Percentiles rank a stretch among this genome's conserved stretches.
Conservation (phyloP, 805 yeast genomes). For the Lachancea fermentati region DNA sequence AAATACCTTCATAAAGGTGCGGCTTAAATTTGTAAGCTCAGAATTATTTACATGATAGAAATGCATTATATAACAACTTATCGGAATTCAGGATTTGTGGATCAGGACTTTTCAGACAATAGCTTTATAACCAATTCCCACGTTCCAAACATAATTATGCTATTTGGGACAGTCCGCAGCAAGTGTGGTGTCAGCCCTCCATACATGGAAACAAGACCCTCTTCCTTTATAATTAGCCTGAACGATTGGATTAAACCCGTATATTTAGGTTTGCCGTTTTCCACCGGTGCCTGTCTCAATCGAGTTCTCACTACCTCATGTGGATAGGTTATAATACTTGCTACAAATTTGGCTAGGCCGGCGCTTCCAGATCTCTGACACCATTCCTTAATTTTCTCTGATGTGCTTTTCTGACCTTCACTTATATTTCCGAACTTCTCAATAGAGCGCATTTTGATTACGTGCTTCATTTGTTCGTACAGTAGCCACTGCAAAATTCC, state of each 20-base stretch:
- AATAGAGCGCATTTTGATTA: conserved; percentile 52
- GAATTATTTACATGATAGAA: conserved; percentile 10
- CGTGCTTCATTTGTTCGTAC: conserved; percentile 85
- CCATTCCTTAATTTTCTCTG: conserved; percentile 80
- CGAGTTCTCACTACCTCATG: conserved; percentile 97
- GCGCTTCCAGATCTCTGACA: conserved; percentile 95
- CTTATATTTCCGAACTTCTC: conserved; percentile 31
- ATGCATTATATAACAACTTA: background rate
- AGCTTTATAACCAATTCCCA: conserved; percentile 81
- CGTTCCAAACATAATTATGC: conserved; percentile 98
- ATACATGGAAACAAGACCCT: conserved; percentile 88
- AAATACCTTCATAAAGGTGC: conserved; percentile 43
- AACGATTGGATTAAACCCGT: conserved; percentile 87
- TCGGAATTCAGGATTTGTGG: background rate
- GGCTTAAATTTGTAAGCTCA: conserved; percentile 1
- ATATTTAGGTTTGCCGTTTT: conserved; percentile 77
- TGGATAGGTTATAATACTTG: conserved; percentile 90
- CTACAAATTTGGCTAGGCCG: conserved; percentile 90
- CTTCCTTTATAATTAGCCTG: conserved; percentile 78
- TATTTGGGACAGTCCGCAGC: conserved; percentile 94
- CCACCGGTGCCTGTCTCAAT: conserved; percentile 86
- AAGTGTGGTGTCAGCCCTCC: conserved; percentile 98
- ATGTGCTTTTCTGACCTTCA: conserved; percentile 34
- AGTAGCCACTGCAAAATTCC: conserved; percentile 94
- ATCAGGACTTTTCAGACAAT: conserved; percentile 34